Evolutionary conservation across 2,329 filamentous ascomycete species (phyloP), one percentile per base, ranked within the genome.

Genomic region (Neocatenulostroma microsporum): DNA sequence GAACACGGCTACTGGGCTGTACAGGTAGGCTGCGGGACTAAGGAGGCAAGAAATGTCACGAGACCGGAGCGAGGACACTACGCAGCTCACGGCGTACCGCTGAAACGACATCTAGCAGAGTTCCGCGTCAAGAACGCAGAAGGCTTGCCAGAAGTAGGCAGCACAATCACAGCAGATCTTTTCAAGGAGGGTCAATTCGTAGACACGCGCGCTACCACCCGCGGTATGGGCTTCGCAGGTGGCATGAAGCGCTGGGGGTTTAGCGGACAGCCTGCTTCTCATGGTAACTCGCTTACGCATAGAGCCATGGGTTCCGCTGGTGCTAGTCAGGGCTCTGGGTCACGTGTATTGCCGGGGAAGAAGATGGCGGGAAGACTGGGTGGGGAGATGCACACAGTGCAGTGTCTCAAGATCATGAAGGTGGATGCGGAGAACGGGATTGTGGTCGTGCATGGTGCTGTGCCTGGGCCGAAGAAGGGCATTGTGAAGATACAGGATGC

Each of bases 311-410:
- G 91, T 71, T 89, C 86, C 21, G 74, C 82, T 6, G 91, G 91
- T 60, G 85, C 83, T 42, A 84, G 82, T 51, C 91, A 98, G 65
- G 91, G 91, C 47, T 80, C 83, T 59, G 91, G 91, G 66, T 93
- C 85, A 45, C 78, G 91, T 64, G 89, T 98, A 15, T 69, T 87
- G 57, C 91, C 91, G 0, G 91, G 91, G 42, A 98, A 98, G 77
- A 91, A 87, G 68, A 98, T 98, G 91, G 78, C 91, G 3, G 91
- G 91, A 37, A 78, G 85, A 41, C 96, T 98, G 91, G 91, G 91
- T 46, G 84, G 82, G 48, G 76, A 94, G 62, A 78, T 77, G 49
- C 83, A 87, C 38, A 98, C 91, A 30, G 74, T 91, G 40, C 88
- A 95, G 72, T 95, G 94, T 64, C 68, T 96, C 51, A 84, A 82